Conservation (phyloP, 2,329 filamentous ascomycete genomes). For the Colletotrichum salicis region DNA sequence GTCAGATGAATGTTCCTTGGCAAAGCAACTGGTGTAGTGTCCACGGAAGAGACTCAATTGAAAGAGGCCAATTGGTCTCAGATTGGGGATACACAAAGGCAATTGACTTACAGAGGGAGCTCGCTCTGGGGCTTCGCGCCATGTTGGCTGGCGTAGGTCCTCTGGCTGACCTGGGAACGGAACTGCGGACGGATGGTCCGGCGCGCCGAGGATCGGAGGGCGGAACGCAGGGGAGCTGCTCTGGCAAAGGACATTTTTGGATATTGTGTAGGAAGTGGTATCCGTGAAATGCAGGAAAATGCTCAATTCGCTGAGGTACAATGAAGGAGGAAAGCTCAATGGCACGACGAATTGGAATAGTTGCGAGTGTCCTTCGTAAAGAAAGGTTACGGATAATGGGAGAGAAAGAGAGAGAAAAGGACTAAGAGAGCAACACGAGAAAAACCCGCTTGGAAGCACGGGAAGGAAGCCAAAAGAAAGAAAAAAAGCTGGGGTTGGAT, state of each 20-base stretch:
- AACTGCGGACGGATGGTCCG: slow-evolving; percentile 32
- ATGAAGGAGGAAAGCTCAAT: neutral
- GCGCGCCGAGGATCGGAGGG: slow-evolving; percentile 32
- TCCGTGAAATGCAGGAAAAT: neutral
- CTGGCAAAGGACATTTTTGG: slow-evolving; percentile 30
- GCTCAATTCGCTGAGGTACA: neutral
- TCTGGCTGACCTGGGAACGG: slow-evolving; percentile 25
- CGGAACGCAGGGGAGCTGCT: slow-evolving; percentile 26
- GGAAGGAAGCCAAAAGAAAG: slow-evolving; percentile 7
- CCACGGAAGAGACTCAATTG: neutral
- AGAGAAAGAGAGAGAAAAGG: neutral
- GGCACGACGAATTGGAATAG: slow-evolving; percentile 6
- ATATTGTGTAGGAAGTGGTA: neutral
- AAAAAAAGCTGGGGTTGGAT: slow-evolving; percentile 10
- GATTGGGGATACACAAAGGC: neutral
- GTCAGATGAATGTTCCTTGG: neutral
- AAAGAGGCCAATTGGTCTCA: neutral
- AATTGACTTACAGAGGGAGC: slow-evolving; percentile 25
- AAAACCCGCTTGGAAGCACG: neutral
- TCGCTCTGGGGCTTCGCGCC: slow-evolving; percentile 33
- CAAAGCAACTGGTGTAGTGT: neutral
- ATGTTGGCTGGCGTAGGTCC: slow-evolving; percentile 34
- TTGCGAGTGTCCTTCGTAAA: slow-evolving; percentile 2
- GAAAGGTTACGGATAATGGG: too few relatives aligned
- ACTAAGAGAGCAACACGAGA: neutral